Percentiles rank a stretch among this genome's conserved stretches.
Evolutionary conservation across 2,329 filamentous ascomycete species (phyloP).

Genomic region (Botrytis aclada): DNA sequence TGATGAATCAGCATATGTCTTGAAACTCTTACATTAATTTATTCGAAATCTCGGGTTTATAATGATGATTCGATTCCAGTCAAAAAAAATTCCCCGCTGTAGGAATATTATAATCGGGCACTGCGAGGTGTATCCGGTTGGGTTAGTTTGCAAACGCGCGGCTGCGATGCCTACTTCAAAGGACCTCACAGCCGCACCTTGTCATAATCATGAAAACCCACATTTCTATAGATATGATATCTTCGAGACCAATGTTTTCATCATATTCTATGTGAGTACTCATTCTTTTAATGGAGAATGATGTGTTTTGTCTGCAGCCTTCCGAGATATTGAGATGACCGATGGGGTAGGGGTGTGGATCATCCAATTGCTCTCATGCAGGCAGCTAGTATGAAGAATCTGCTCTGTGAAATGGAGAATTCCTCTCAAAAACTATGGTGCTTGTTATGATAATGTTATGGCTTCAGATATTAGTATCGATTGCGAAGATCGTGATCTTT

Average conservation of each 20-base stretch:
- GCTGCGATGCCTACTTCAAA: neutral
- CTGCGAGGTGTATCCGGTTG: neutral
- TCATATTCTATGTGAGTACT: neutral
- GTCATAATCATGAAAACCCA: neutral
- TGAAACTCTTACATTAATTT: neutral
- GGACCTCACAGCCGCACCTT: conserved; percentile 10
- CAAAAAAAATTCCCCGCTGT: neutral
- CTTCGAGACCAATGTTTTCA: neutral
- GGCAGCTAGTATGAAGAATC: neutral
- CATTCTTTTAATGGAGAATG: too few relatives aligned
- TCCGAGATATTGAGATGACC: neutral
- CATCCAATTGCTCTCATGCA: neutral
- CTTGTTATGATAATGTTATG: neutral
- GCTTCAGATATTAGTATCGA: neutral
- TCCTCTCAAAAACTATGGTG: neutral
- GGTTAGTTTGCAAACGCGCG: neutral
- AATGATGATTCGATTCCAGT: neutral
- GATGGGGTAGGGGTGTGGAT: neutral
- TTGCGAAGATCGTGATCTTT: neutral
- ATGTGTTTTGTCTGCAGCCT: too few relatives aligned
- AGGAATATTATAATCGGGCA: neutral
- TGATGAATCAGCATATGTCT: neutral
- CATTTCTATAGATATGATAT: neutral
- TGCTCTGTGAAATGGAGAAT: neutral
- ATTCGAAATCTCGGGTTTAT: too few relatives aligned